Base-by-base conservation (phyloP, 2,329 filamentous ascomycete species). In the Talaromyces rugulosus region DNA sequence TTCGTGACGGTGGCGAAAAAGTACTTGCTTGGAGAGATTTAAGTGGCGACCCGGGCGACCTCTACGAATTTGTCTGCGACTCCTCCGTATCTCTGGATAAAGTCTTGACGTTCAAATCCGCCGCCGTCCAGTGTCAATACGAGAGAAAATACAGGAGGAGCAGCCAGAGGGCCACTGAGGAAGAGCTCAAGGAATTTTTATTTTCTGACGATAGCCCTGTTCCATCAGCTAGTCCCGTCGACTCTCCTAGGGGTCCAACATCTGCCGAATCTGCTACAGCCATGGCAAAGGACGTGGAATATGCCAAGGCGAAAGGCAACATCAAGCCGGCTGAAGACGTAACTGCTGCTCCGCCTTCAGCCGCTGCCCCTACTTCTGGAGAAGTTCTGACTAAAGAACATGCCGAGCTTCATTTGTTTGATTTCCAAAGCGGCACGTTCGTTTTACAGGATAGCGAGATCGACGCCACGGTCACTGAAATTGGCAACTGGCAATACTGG, bases 21-120 rank as follows among this genome's bases (percentile, higher is more conserved):
- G 88, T 98, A 8, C 85, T 99, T 66, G 94, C 94, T 63, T 99
- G 95, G 95, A 89, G 90, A 68, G 95, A 99, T 73, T 80, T 98
- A 64, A 97, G 92, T 69, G 95, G 95, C 61, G 95, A 99, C 81
- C 84, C 87, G 34, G 94, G 92, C 59, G 95, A 99, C 76, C 84
- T 98, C n/a, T 99, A 91, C 83, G 94, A 99, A 76, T 99, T 98
- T 73, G 90, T 99, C 66, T 98, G 93, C 80, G 95, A 98, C 77
- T 75, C 82, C 44, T 87, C 88, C 12, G 85, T 90, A 50, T 81
- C 87, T 31, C 80, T 87, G 2, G 83, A 87, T 55, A 89, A 93
- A 68, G 89, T 95, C 28, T 83, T 88, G 53, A 86, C 89, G 16
- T 98, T 99, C 74, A 87, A 94, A 71, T 83, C 89, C 59, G 88